Percentiles rank a stretch among this genome's conserved stretches.
phyloP scores from a whole-genome alignment of 331 rosid species.

The Rosa hybrid region DNA sequence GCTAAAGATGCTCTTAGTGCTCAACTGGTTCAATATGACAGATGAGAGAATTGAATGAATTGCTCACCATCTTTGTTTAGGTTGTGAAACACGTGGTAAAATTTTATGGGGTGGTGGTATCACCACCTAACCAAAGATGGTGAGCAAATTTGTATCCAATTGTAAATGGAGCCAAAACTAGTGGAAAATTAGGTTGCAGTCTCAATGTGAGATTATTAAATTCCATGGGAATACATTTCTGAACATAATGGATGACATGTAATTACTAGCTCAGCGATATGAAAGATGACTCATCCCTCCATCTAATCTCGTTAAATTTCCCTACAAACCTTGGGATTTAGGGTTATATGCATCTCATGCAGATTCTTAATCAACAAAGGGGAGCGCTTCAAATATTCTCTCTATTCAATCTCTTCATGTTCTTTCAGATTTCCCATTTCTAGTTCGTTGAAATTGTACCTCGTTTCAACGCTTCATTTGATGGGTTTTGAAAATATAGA shows the following conservation, averaged over 20 bases:
- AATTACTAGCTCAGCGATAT: background rate
- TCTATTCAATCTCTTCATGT: background rate
- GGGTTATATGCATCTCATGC: background rate
- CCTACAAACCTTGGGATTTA: background rate
- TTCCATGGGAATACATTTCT: background rate
- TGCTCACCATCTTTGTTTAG: too few species aligned
- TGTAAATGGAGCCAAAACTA: slow-evolving; percentile 29
- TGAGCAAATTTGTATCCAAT: too few species aligned
- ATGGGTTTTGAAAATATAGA: too few species aligned
- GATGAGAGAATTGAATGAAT: too few species aligned
- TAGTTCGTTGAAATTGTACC: background rate
- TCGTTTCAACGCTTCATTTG: too few species aligned
- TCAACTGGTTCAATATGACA: background rate
- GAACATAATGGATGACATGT: background rate
- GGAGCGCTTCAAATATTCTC: background rate
- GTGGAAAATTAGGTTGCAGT: slow-evolving; percentile 34
- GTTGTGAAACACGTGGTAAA: too few species aligned
- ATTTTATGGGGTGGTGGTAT: too few species aligned
- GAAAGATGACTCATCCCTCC: background rate
- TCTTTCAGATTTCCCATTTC: too few species aligned
- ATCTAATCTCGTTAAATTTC: background rate
- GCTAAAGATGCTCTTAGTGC: background rate
- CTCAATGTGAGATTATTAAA: slow-evolving; percentile 17
- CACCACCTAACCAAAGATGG: too few species aligned
- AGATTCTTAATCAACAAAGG: background rate